Evolutionary conservation across 768 basidiomycete genomes (phyloP).

Genomic region (Lactarius vividus): DNA sequence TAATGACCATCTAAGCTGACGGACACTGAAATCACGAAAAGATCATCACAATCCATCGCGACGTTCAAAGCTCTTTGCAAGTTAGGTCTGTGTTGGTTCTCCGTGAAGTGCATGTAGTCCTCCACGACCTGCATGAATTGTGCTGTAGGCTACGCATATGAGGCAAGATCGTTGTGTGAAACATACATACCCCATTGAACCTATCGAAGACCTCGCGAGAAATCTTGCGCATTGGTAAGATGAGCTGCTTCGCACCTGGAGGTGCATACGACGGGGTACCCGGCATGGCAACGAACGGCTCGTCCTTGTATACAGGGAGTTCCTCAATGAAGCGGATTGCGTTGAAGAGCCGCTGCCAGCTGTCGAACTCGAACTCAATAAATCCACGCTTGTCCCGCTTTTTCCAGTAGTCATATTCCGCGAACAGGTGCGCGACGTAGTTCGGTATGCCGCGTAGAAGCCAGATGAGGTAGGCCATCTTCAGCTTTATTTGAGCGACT

Average conservation of each 20-base stretch:
- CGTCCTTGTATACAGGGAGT: constrained; percentile 9
- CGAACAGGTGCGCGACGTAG: constrained; percentile 24
- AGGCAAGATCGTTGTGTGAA: neutral
- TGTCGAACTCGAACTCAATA: constrained; percentile 30
- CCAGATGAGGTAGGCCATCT: constrained; percentile 30
- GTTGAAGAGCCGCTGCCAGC: constrained; percentile 26
- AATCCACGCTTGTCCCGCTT: constrained; percentile 22
- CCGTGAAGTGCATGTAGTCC: constrained; percentile 25
- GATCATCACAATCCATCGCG: constrained; percentile 13
- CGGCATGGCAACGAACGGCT: constrained; percentile 25
- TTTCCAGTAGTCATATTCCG: constrained; percentile 23
- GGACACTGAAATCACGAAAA: constrained; percentile 27
- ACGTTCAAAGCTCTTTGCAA: constrained; percentile 26
- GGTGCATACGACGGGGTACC: constrained; percentile 26
- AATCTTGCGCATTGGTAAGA: constrained; percentile 23
- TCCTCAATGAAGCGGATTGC: constrained; percentile 24
- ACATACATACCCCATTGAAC: constrained; percentile 21
- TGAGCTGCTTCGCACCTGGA: constrained; percentile 9
- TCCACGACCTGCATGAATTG: constrained; percentile 18
- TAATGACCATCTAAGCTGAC: constrained; percentile 24
- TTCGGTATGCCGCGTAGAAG: constrained; percentile 28
- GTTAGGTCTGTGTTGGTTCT: constrained; percentile 21
- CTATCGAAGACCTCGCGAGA: neutral
- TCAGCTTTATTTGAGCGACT: constrained; percentile 28
- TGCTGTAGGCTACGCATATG: neutral